Base-by-base conservation (phyloP, 2,329 filamentous ascomycete species). In the Tolypocladium amazonense region DNA sequence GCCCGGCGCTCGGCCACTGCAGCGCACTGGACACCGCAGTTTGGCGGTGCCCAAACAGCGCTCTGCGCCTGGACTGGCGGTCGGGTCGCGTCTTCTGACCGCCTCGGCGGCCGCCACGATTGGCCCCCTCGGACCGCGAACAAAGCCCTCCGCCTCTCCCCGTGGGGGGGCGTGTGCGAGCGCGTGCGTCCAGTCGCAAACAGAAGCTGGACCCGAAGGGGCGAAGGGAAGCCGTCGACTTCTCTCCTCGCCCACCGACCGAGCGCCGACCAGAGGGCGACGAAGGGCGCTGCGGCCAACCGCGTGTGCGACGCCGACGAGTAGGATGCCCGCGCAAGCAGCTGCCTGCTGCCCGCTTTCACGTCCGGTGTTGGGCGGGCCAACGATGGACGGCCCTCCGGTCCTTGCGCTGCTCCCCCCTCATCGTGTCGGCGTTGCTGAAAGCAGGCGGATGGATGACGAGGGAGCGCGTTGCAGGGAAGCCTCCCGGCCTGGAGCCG, bases 41-140 rank as follows among this genome's bases (percentile, higher is more conserved):
- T 20, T 41, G 38, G 15, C 38, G 15, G 45, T 50, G 45, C 45
- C 45, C 45, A 50, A 30, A 47, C 43, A 27, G 43, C 43, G 8
- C 45, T 20, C 45, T 9, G 25, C 25, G 14, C 45, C 25, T 15
- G 45, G 45, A 50, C 45, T 30, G 45, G 45, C 45, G 23, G 43
- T 47, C 45, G 45, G 45, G 25, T 50, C 25, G 45, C 25, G 20
- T 57, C 45, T 55, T 60, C 55, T 60, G 59, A 60, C 55, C 59
- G 45, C 55, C 55, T 57, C 56, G 27, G 8, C 23, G 23, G 43
- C 43, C 43, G 23, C 43, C 23, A 25, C 15, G 23, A 53, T 58
- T 53, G 43, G 56, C 33, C 47, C 30, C 43, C 43, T 43, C 25
- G 38, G 20, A 56, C 30, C 11, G 23, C 35, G 54, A 39, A 39